A percentile compares a stretch with the other conserved stretches of the same genome.
These are phyloP conservation scores for Serendipita sp. DNA, from an alignment of 768 basidiomycete species.

Conservation along the genomic window DNA sequence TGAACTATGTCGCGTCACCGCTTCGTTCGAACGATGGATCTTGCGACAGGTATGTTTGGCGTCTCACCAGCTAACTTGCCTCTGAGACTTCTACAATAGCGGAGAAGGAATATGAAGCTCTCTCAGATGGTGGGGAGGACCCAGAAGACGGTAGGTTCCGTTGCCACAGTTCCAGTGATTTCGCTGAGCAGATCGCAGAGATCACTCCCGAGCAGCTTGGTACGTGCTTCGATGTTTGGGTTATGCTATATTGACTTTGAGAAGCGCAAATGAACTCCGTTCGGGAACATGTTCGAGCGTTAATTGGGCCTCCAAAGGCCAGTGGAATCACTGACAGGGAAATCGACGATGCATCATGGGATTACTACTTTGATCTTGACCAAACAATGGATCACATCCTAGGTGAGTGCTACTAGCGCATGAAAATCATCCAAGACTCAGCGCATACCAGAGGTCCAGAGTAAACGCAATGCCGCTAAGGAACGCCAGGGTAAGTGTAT, in stretches of 20 bases:
- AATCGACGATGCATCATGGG: conserved; percentile 73
- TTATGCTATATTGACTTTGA: conserved; percentile 23
- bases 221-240: conserved; percentile 22
- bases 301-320: conserved; percentile 49
- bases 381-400: conserved; percentile 58
- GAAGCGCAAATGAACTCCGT: conserved; percentile 48
- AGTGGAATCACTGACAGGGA: conserved; percentile 58
- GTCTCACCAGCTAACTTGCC: background rate
- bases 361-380: conserved; percentile 73
- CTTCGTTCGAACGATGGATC: conserved; percentile 70
- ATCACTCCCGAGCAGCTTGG: conserved; percentile 76
- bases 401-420: conserved; percentile 32
- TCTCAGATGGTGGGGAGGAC: conserved; percentile 65
- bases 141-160: conserved; percentile 15
- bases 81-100: background rate
- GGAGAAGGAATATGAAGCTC: conserved; percentile 46
- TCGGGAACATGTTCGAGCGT: conserved; percentile 46
- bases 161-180: background rate
- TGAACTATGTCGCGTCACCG: conserved; percentile 79
- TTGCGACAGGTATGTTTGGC: conserved; percentile 22
- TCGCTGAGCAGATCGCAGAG: conserved; percentile 21
- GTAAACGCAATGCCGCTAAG: conserved; percentile 41
- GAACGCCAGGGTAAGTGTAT: conserved; percentile 74
- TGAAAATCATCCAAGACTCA: background rate
- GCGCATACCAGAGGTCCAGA: conserved; percentile 43